Evolutionary conservation across 2,329 filamentous ascomycete genomes (phyloP), one percentile per base, ranked within the genome.

Genomic region (Arthrobotrys entomopaga): DNA sequence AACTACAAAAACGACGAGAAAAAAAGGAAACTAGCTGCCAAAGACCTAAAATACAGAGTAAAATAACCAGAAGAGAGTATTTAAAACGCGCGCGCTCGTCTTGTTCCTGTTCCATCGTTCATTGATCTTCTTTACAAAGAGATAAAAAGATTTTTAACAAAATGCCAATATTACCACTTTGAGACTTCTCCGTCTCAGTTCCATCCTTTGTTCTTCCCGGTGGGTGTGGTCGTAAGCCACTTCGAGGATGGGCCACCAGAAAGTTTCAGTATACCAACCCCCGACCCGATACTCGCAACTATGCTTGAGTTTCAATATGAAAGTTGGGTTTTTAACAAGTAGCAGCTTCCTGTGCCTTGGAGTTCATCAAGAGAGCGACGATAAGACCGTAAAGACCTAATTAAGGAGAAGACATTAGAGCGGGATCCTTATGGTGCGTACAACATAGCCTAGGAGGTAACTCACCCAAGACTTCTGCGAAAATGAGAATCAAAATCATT

Each of bases 401-500:
- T 49, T 34, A 52, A 16, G 3, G 7, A n/a, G 1, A 11, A 20
- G 2, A 29, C 10, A 10, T 34, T 13, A 20, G 19, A 16, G 16
- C 13, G 1, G 7, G 46, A 15, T 24, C 19, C 1, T 48, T 16
- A 11, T 20, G 16, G 10, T 34, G 29, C 29, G 29, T 34, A n/a
- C n/a, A 10, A 34, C 29, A 5, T n/a, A 46, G 11, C 7, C 29
- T 15, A 34, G 19, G 26, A n/a, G 24, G 57, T 34, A 26, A 85
- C 90, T 77, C 86, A 95, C 93, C 93, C 90, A 97, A 85, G 79
- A 97, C 93, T 94, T 97, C 93, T 79, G 93, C 93, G 87, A 97
- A 97, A 94, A 97, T 97, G 85, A 97, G 92, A 86, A 97, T 97
- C 82, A 97, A 84, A 84, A 97, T 96, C 93, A 97, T 97, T 84